phyloP scores from a whole-genome alignment of 1,284 basidiomycete genomes.

The Takashimella koratensis region DNA sequence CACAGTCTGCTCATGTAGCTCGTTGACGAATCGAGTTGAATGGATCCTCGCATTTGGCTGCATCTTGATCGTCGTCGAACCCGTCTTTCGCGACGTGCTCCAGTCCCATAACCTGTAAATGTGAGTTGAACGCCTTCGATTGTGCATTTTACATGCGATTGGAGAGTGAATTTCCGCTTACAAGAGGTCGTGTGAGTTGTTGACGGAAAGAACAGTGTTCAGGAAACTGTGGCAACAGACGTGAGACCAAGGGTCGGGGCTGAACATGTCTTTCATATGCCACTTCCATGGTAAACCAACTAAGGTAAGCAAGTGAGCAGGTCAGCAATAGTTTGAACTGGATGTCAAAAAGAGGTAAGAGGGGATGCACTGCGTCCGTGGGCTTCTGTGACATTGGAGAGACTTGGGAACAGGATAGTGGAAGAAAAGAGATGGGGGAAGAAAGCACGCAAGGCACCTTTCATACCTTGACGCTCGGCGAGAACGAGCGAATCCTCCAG shows the following conservation, averaged over 20 bases:
- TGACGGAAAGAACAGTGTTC: slow-evolving; percentile 25
- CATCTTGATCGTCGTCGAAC: slow-evolving; percentile 20
- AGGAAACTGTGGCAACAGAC: slow-evolving; percentile 32
- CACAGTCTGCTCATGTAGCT: slow-evolving; percentile 31
- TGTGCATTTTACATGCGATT: too few relatives aligned
- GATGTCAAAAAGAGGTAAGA: too few relatives aligned
- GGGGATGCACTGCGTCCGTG: too few relatives aligned
- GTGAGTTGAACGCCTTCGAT: too few relatives aligned
- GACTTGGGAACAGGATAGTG: too few relatives aligned
- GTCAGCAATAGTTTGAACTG: too few relatives aligned
- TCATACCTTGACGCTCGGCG: slow-evolving; percentile 33
- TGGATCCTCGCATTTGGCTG: slow-evolving; percentile 14
- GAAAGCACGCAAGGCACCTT: too few relatives aligned
- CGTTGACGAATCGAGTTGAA: slow-evolving; percentile 33
- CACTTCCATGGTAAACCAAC: slow-evolving; percentile 39
- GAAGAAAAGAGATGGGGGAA: too few relatives aligned
- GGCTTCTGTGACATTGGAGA: too few relatives aligned
- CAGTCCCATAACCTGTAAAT: slow-evolving; percentile 32
- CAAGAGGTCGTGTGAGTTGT: slow-evolving; percentile 23
- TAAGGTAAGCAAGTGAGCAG: not conserved
- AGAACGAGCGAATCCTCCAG: slow-evolving; percentile 36
- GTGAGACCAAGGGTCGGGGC: slow-evolving; percentile 30
- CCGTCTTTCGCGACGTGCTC: slow-evolving; percentile 25
- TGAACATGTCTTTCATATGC: slow-evolving; percentile 29
- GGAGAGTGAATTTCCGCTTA: too few relatives aligned